Base-by-base conservation (phyloP, 192 early-diverging fungal genomes). In the Coemansia sp. region DNA sequence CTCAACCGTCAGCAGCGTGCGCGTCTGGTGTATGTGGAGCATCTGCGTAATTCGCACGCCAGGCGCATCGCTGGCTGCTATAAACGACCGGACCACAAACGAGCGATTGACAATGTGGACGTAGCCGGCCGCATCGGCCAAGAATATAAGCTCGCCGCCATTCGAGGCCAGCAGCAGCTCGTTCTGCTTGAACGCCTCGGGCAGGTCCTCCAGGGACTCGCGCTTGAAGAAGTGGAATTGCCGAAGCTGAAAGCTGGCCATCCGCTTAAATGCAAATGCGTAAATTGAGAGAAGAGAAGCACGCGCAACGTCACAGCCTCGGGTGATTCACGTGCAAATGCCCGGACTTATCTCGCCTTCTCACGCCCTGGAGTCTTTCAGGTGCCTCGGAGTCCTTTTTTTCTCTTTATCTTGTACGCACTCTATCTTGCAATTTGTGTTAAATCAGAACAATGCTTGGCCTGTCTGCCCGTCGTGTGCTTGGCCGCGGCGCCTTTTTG, bases 41-140 rank as follows among this genome's bases (percentile, higher is more conserved):
- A 97, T 72, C 53, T 95, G 93, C 0, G 90, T 87, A 28, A 97
- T 82, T 41, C 82, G 80, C 22, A 82, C 81, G 19, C 79, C 78
- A 9, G 82, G 71, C 19, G 76, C 75, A 8, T 84, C 85, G 32
- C 69, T 54, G 38, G 59, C 36, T 3, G 67, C 65, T 19, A 83
- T 47, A 57, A 90, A 87, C 21, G 84, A 81, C 45, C 81, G 81
- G 10, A 81, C 80, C 23, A 82, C 78, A 40, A 90, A 81, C 11
- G 60, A 48, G 34, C 81, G 78, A 55, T 87, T 85, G 55, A 87
- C 76, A 45, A 88, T 80, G 65, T 87, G 83, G 4, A 91, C 57
- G 34, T 44, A 57, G 27, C 75, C 69, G 1, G 55, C 56, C 27
- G 68, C 34, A 57, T 78, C 75, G 20, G 75, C 67, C 2, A 72